Base-by-base conservation (phyloP, 495 filamentous ascomycete genomes). In the Aspergillus bertholletiae region DNA sequence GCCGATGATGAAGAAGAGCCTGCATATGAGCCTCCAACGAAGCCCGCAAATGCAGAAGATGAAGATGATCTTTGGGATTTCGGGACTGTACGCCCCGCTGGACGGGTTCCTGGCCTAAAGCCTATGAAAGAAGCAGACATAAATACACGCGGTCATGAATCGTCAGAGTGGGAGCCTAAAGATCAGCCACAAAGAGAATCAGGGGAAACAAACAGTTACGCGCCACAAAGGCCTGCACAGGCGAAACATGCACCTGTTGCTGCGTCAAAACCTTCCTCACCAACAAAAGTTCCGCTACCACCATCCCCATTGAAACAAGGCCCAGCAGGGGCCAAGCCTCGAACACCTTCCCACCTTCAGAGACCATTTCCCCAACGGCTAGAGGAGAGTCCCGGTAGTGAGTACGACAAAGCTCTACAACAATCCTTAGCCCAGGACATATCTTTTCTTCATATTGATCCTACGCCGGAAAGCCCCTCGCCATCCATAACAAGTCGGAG, bases 31-130 rank as follows among this genome's bases (percentile, higher is more conserved):
- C 68, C 76, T 7, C 47, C 65, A 6, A 53, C 62, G 1, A 55
- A 55, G 17, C 24, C 56, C 27, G 27, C 55, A 24, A 50, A 54
- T 17, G 46, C 55, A 0, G 69, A 74, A 30, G 72, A 78, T 21
- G 82, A 92, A 47, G 87, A 92, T 59, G 90, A 96, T 66, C 83
- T 96, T 55, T 97, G 92, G 92, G 92, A 97, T 70, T 97, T 97
- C 76, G 92, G 92, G 22, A 97, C 92, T 2, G 87, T 96, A 45
- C 79, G 90, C 40, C 84, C 92, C 26, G 84, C 80, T 21, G 82
- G 78, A 27, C 75, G 86, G 63, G 77, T 74, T 22, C 58, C 59
- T 7, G 84, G 72, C 11, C 71, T 90, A 20, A 84, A 82, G 51
- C 75, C 84, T 0, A 84, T 94, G 83, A 89, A 88, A 49, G 88